Conservation (phyloP, 208 protist genomes). For the Crithidia sp. region DNA sequence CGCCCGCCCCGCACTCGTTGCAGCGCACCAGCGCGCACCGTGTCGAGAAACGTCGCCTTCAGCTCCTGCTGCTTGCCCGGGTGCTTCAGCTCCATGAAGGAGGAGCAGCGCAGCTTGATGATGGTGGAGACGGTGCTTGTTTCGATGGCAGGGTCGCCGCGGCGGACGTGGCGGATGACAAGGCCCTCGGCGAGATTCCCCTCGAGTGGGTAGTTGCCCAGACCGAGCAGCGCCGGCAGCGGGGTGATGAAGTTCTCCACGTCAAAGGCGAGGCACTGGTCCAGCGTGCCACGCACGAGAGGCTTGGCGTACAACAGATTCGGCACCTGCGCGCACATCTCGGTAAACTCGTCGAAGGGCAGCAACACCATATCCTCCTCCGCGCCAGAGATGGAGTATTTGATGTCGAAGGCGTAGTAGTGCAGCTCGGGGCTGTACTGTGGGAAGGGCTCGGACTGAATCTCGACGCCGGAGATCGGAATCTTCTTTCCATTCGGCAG, state of each 20-base stretch:
- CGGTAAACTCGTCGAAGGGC: constrained; percentile 80
- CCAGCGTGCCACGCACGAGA: constrained; percentile 81
- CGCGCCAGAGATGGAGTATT: constrained; percentile 81
- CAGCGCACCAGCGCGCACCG: constrained; percentile 76
- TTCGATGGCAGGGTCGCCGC: constrained; percentile 73
- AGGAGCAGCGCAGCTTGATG: constrained; percentile 86
- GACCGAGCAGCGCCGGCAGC: constrained; percentile 78
- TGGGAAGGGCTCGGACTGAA: constrained; percentile 85
- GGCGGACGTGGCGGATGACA: constrained; percentile 82
- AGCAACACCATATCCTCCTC: constrained; percentile 82
- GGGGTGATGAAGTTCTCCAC: constrained; percentile 89
- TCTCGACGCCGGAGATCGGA: constrained; percentile 79
- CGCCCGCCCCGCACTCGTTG: constrained; percentile 51
- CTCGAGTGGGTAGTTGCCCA: constrained; percentile 89
- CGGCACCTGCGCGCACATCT: constrained; percentile 74
- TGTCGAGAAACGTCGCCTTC: constrained; percentile 89
- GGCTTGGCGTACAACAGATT: constrained; percentile 76
- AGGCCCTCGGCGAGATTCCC: constrained; percentile 91
- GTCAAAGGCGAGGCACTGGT: constrained; percentile 87
- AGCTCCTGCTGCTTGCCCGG: constrained; percentile 91
- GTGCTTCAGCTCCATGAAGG: constrained; percentile 91
- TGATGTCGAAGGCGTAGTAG: constrained; percentile 88
- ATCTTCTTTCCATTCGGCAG: constrained; percentile 82
- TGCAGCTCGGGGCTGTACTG: constrained; percentile 92
- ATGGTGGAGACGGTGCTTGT: constrained; percentile 81